Conservation (phyloP, 1,139 yeast genomes). For the Diutina mesorugosa region DNA sequence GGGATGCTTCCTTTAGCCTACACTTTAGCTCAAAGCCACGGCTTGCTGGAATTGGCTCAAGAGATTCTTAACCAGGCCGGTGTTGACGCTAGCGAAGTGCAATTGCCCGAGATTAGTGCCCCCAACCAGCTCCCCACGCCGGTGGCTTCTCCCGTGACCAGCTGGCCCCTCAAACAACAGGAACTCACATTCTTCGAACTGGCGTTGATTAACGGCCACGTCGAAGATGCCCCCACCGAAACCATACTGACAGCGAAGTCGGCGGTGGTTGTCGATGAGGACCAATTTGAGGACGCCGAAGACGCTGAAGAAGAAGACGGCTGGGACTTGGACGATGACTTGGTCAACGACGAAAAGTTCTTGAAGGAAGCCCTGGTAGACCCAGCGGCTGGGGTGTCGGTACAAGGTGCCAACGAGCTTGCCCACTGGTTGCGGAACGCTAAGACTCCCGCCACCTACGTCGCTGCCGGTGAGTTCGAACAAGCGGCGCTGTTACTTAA, state of each 20-base stretch:
- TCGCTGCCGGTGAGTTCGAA: constrained; percentile 94
- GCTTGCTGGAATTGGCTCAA: constrained; percentile 62
- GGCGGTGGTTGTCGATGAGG: background rate
- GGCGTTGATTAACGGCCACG: constrained; percentile 62
- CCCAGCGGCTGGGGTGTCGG: constrained; percentile 16
- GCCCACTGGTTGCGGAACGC: constrained; percentile 83
- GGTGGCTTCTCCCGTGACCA: constrained; percentile 28
- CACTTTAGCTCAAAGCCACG: constrained; percentile 82
- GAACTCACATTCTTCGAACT: constrained; percentile 73
- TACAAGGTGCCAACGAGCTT: constrained; percentile 35
- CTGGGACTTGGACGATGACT: constrained; percentile 39
- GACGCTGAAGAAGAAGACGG: constrained; percentile 48
- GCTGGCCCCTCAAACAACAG: constrained; percentile 79
- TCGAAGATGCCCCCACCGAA: constrained; percentile 31
- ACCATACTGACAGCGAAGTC: background rate
- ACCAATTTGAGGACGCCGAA: constrained; percentile 10
- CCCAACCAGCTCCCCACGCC: constrained; percentile 34
- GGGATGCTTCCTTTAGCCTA: constrained; percentile 88
- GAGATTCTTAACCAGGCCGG: constrained; percentile 61
- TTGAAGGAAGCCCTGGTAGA: background rate
- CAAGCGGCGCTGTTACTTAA: constrained; percentile 87
- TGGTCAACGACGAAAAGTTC: constrained; percentile 12
- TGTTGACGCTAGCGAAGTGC: constrained; percentile 50
- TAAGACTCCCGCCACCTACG: constrained; percentile 81
- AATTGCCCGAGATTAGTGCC: constrained; percentile 43